phyloP scores from a whole-genome alignment of 805 yeast species.

The Nakazawaea wickerhamii region DNA sequence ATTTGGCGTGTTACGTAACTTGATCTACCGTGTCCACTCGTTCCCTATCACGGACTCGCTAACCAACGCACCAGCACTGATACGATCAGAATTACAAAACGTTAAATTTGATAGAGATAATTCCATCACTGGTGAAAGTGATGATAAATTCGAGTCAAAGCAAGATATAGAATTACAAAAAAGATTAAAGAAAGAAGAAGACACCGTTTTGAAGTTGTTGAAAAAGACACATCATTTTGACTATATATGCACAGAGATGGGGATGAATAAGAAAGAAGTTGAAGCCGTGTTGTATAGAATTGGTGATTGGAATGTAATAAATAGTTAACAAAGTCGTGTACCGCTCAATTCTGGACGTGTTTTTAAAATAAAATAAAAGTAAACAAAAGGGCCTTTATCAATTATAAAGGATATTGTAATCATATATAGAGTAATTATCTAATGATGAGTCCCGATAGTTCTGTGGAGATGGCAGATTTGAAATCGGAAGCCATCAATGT shows the following conservation, averaged over 20 bases:
- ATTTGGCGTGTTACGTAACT: conserved; percentile 78
- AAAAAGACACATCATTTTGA: conserved; percentile 54
- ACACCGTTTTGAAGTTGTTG: conserved; percentile 37
- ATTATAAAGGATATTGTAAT: no score
- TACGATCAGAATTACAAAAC: background rate
- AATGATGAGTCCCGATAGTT: background rate
- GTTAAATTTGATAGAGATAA: conserved; percentile 9
- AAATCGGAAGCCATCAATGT: conserved; percentile 38
- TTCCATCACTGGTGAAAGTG: conserved; percentile 18
- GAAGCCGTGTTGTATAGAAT: conserved; percentile 37
- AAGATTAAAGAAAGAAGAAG: conserved; percentile 25
- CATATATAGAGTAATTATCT: no score
- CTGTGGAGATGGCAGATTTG: conserved; percentile 5
- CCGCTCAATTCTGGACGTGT: background rate
- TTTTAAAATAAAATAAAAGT: background rate
- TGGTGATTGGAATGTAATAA: conserved; percentile 46
- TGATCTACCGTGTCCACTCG: conserved; percentile 75
- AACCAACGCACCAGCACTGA: conserved; percentile 19
- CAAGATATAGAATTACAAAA: conserved; percentile 18
- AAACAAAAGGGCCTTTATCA: conserved; percentile 3
- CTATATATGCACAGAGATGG: conserved; percentile 65
- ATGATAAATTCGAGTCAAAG: conserved; percentile 20
- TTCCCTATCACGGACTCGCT: conserved; percentile 56
- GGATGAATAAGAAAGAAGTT: conserved; percentile 48
- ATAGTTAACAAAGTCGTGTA: conserved; percentile 17